Base-by-base conservation (phyloP, 2,329 filamentous ascomycete species). In the Diaporthe eres region DNA sequence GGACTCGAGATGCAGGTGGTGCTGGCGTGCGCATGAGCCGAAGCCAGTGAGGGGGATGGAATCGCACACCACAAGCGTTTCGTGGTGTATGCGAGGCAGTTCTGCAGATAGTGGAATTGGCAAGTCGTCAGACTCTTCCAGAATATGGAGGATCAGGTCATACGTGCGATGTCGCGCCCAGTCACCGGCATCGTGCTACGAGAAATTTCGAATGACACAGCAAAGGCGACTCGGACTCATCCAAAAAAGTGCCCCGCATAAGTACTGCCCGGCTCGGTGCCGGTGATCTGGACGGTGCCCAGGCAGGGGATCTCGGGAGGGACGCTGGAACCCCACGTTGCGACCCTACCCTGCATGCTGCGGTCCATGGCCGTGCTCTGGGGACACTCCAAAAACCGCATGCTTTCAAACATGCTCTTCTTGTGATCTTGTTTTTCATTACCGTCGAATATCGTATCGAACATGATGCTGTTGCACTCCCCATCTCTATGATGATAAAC, bases 131-230 rank as follows among this genome's bases (percentile, higher is more conserved):
- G 22, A 44, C 34, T n/a, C 60, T 28, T 28, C 37, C 47, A 65
- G 17, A 17, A 39, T 15, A 42, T 49, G 22, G n/a, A 70, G 34
- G 47, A 34, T 73, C 55, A 71, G 49, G 17, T 57, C 31, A 51
- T 13, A 22, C 15, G 22, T 71, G 71, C 71, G 47, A 57, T 63
- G 47, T 57, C 57, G 67, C 65, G 61, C 42, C 39, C 39, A 42
- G 15, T 70, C 53, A 53, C 58, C 68, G 63, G 73, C 73, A 72
- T 55, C 49, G n/a, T 70, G 42, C 70, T 71, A 39, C 22, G 10
- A 55, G 57, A 77, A 73, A 71, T 71, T 71, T 73, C 31, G 28
- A 58, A 67, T 77, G 63, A 73, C 61, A 75, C 61, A 75, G 19
- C 68, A 31, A 51, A 65, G 55, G 72, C 60, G 51, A 49, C 28